phyloP scores from a whole-genome alignment of 306 rosid species.

The Prinsepia uniflora region DNA sequence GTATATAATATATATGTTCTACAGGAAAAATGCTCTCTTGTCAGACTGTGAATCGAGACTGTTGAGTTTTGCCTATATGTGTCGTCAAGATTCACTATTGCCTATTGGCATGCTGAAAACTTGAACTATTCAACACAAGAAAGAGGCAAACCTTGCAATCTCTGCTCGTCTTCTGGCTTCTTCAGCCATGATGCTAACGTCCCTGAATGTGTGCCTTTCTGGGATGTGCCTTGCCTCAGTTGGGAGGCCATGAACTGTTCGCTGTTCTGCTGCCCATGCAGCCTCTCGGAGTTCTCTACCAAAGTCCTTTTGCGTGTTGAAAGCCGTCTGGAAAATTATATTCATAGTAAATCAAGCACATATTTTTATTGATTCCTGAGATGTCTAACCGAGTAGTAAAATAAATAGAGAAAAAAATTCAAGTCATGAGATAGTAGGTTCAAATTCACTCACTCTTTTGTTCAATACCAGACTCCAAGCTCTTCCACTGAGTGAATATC shows the following conservation, averaged over 20 bases:
- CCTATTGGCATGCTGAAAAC: background rate
- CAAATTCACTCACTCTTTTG: constrained; percentile 11
- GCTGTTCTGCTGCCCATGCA: constrained; percentile 16
- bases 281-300: constrained; percentile 17
- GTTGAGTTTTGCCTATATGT: background rate
- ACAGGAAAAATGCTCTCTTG: background rate
- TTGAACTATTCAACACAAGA: constrained; percentile 1
- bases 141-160: constrained; percentile 19
- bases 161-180: constrained; percentile 23
- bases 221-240: constrained; percentile 3
- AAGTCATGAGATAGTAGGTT: background rate
- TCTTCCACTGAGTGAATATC: constrained; percentile 19
- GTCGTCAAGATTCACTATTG: background rate
- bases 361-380: background rate
- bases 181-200: constrained; percentile 27
- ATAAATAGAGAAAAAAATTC: background rate
- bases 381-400: background rate
- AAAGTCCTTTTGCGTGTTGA: constrained; percentile 19
- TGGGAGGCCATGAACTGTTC: constrained; percentile 19
- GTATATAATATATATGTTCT: background rate
- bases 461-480: constrained; percentile 17
- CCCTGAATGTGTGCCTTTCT: constrained; percentile 20
- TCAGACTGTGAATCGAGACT: background rate
- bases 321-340: constrained; percentile 9
- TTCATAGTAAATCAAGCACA: background rate